Evolutionary conservation across 306 rosid genomes (phyloP), one percentile per base, ranked within the genome.

Genomic region (Amphicarpaea edgeworthii): DNA sequence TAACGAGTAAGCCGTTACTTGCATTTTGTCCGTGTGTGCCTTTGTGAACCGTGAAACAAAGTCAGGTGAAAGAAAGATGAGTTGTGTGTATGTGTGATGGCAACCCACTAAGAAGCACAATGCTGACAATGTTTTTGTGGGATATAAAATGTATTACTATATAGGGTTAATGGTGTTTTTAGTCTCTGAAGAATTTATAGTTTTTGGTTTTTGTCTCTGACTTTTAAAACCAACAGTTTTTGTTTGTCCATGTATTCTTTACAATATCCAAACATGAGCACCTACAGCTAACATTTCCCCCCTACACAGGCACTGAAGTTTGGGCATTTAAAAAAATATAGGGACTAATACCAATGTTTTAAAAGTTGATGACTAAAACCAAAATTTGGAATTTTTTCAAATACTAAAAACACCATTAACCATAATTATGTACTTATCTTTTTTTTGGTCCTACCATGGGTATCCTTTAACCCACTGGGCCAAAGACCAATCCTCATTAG

Each of bases 1-100:
- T 23, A 64, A 30, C 50, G 34, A 7, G 17, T 7, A 38, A 38
- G 37, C 12, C 3, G 14, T 21, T 41, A 47, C 8, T 12, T 60
- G 23, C 21, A 1, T 3, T 49, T 16, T 24, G 21, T 19, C 8
- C 34, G 15, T 26, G 23, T 47, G 32, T 23, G 20, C 2, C 46
- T n/a, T 57, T 73, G 24, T n/a, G 20, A 72, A 32, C 42, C 55
- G 16, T 73, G 65, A 64, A 77, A 67, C 66, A 19, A 63, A 19
- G 21, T 62, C 12, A 55, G 62, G 14, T 53, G 65, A 70, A 62
- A 46, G 47, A 32, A 51, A 30, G 6, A 15, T 23, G 24, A 30
- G 49, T 42, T 16, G 19, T 55, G 47, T 69, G 17, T 40, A 16
- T 51, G 24, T 10, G 61, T 53, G 72, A 12, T 14, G 2, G 26